Base-by-base conservation (phyloP, 179 eudicot species). In the Patellifolia procumbens region DNA sequence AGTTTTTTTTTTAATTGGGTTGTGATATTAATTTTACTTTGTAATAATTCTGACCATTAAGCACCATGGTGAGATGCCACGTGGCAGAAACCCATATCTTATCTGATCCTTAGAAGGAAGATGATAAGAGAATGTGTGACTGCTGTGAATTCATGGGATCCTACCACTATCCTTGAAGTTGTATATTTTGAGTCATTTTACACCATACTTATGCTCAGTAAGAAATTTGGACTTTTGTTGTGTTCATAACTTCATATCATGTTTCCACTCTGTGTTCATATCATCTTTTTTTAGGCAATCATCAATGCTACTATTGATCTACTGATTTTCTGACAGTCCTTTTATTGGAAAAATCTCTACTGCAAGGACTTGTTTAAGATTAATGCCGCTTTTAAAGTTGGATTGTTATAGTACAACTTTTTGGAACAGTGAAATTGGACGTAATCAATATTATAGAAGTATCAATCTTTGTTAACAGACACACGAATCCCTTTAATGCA, bases 41-140 rank as follows among this genome's bases (percentile, higher is more conserved):
- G 28, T 26, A 46, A 16, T 15, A 19, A n/a, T n/a, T 51, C 37
- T 78, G 52, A 28, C n/a, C 63, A 19, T 55, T 49, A 46, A 78
- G 35, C 5, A 79, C 81, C 28, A 58, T 56, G 67, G 48, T 7
- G 2, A 31, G 20, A 19, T 66, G 81, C 73, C 81, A 79, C 73
- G 77, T 73, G 81, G 77, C 77, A 55, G 45, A n/a, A 73, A 31
- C 11, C 46, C 34, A 66, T 42, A 64, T 55, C 73, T 73, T 73
- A 79, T 79, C 77, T 67, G 51, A 64, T 72, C 81, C 69, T 52
- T 22, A 6, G 26, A 76, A 24, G 15, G 26, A 37, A 55, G 68
- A 43, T 45, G 70, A 74, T 29, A 58, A 61, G 60, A 15, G 11
- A 62, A 13, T 78, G 71, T 70, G 76, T 78, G 80, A 78, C 62